Evolutionary conservation across 2,329 filamentous ascomycete species (phyloP).

Genomic region (Aspergillus clavatus): DNA sequence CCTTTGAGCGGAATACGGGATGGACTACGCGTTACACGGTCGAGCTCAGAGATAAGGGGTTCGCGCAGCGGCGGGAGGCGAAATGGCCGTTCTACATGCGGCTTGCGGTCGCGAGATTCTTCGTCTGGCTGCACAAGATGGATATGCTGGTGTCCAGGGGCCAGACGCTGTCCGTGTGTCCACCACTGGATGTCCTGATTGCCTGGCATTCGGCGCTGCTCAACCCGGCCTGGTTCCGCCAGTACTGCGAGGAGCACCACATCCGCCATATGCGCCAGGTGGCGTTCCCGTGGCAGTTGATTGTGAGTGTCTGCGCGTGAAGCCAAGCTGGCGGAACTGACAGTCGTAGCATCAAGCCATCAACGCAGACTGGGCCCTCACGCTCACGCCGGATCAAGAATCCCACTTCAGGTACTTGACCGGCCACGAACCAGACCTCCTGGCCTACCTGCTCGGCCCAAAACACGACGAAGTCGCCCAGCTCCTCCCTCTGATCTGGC

Average conservation of each 20-base stretch:
- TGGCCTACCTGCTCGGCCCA: constrained; percentile 1
- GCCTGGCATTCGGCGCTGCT: constrained; percentile 74
- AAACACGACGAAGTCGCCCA: neutral
- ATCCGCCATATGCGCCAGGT: constrained; percentile 53
- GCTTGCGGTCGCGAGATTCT: constrained; percentile 10
- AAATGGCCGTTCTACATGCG: constrained; percentile 13
- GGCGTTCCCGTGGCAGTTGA: constrained; percentile 60
- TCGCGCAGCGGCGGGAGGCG: neutral
- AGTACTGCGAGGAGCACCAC: constrained; percentile 60
- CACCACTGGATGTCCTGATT: constrained; percentile 62
- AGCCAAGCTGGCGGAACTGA: neutral
- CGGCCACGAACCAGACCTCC: constrained; percentile 4
- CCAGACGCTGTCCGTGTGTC: too few species aligned
- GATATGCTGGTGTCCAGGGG: neutral
- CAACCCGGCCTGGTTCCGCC: constrained; percentile 64
- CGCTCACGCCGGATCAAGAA: neutral
- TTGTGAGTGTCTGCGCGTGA: constrained; percentile 26
- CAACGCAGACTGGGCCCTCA: constrained; percentile 11
- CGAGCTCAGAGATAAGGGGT: neutral
- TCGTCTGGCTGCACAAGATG: constrained; percentile 6
- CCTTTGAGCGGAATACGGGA: too few species aligned
- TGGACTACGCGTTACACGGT: neutral
- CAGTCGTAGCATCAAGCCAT: constrained; percentile 14
- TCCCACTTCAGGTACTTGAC: constrained; percentile 1
- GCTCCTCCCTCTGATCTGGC: neutral